Evolutionary conservation across 2,329 filamentous ascomycete genomes (phyloP).

Genomic region (Hypoxylon sp.): DNA sequence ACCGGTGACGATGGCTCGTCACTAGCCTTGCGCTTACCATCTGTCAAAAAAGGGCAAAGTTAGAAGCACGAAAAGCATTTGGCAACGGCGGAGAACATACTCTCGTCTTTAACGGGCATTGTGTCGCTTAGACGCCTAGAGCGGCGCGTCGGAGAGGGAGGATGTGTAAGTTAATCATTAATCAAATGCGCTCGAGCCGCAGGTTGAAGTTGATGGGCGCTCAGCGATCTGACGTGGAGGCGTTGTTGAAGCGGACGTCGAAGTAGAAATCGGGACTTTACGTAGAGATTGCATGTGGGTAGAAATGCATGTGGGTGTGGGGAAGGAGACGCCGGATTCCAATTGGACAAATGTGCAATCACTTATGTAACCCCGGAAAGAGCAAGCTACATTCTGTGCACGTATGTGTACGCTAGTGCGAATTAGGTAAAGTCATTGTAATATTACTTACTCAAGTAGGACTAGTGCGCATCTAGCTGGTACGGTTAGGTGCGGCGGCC

Average conservation of each 20-base stretch:
- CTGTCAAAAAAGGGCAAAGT: slow-evolving; percentile 50
- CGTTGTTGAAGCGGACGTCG: neutral
- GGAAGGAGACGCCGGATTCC: neutral
- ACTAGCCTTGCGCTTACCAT: slow-evolving; percentile 79
- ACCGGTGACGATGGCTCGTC: slow-evolving; percentile 73
- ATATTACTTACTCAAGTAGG: neutral
- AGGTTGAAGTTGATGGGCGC: slow-evolving; percentile 8
- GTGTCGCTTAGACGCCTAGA: slow-evolving; percentile 16
- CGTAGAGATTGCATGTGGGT: slow-evolving; percentile 11
- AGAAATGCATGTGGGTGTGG: slow-evolving; percentile 18
- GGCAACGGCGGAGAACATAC: slow-evolving; percentile 43
- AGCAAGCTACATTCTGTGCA: slow-evolving; percentile 1
- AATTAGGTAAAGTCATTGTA: too few relatives aligned
- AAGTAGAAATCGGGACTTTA: slow-evolving; percentile 1
- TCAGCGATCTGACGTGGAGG: slow-evolving; percentile 9
- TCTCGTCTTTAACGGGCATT: slow-evolving; percentile 59
- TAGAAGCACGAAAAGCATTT: slow-evolving; percentile 9
- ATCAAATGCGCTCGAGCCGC: slow-evolving; percentile 13
- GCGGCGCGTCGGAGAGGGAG: neutral
- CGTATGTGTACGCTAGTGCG: neutral
- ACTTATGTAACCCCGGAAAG: slow-evolving; percentile 12
- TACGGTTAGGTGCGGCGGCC: neutral
- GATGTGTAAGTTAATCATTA: neutral
- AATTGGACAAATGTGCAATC: slow-evolving; percentile 7
- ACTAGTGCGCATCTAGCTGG: neutral